Conservation (phyloP, 768 basidiomycete species). For the Hemileccinum impolitum region DNA sequence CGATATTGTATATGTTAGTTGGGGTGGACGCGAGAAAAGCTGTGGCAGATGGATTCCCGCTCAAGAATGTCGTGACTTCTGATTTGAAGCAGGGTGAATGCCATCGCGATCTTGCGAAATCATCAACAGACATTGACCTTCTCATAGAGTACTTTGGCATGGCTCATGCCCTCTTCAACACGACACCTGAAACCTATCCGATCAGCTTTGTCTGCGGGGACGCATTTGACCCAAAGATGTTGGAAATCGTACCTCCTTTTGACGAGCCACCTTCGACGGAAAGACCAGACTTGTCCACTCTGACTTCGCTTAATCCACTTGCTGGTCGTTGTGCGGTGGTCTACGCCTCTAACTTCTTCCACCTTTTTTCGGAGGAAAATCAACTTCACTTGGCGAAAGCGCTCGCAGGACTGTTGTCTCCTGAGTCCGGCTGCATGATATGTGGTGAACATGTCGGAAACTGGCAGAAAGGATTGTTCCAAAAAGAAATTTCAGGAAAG, state of each 20-base stretch:
- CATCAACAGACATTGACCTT: neutral
- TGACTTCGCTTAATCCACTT: conserved; percentile 46
- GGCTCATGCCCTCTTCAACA: conserved; percentile 60
- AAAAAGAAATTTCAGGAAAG: neutral
- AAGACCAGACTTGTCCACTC: conserved; percentile 26
- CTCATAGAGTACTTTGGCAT: conserved; percentile 51
- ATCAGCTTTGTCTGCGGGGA: conserved; percentile 53
- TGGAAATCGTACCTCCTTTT: conserved; percentile 34
- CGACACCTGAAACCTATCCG: conserved; percentile 50
- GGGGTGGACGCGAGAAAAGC: conserved; percentile 38
- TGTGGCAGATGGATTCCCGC: conserved; percentile 41
- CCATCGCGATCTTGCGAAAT: neutral
- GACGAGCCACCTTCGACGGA: conserved; percentile 22
- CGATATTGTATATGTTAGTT: conserved; percentile 6
- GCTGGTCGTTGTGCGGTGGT: conserved; percentile 49
- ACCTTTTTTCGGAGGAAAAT: conserved; percentile 29
- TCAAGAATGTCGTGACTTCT: conserved; percentile 35
- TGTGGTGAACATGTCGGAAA: conserved; percentile 27
- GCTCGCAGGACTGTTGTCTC: conserved; percentile 28
- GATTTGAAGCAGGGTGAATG: conserved; percentile 37
- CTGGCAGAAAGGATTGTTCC: neutral
- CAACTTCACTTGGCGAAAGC: conserved; percentile 27
- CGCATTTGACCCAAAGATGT: conserved; percentile 43
- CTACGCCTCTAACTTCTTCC: conserved; percentile 48
- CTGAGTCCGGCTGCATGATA: conserved; percentile 29